A percentile compares a stretch with the other conserved stretches of the same genome.
These are phyloP conservation scores for Scleroderma bovista DNA, from an alignment of 768 basidiomycete genomes.

Conservation along the genomic window DNA sequence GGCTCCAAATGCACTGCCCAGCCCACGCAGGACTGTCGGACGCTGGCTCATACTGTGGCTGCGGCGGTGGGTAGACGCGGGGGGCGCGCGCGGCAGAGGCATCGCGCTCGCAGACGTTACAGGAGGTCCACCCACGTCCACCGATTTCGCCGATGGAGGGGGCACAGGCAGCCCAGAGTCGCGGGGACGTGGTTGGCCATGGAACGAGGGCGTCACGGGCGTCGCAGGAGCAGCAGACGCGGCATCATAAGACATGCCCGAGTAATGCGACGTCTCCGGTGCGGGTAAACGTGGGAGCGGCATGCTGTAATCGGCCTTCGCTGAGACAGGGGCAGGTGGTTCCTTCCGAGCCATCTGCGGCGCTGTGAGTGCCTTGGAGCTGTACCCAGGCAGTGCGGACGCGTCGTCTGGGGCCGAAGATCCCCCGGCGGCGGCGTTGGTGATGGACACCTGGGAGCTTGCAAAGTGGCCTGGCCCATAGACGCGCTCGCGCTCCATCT, in stretches of 20 bases:
- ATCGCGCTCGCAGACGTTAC: constrained; percentile 24
- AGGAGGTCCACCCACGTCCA: constrained; percentile 22
- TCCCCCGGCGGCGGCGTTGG: constrained; percentile 20
- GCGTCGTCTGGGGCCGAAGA: constrained; percentile 14
- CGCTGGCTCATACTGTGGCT: constrained; percentile 82
- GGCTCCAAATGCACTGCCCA: constrained; percentile 57
- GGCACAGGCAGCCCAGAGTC: constrained; percentile 51
- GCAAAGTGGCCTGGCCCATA: constrained; percentile 95
- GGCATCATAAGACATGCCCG: constrained; percentile 74
- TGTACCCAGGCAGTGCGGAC: constrained; percentile 9
- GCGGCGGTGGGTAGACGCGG: constrained; percentile 72
- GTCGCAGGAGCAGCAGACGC: constrained; percentile 37
- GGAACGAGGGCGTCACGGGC: constrained; percentile 56
- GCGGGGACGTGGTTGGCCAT: constrained; percentile 57
- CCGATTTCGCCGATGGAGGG: constrained; percentile 27
- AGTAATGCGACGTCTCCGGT: constrained; percentile 77
- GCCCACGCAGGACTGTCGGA: constrained; percentile 47
- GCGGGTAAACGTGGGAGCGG: constrained; percentile 75
- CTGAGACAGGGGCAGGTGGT: constrained; percentile 22
- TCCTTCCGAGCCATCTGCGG: constrained; percentile 31
- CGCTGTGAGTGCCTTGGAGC: constrained; percentile 27
- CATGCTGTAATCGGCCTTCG: constrained; percentile 74
- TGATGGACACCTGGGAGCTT: constrained; percentile 73
- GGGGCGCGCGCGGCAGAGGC: constrained; percentile 59
- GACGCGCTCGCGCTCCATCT: constrained; percentile 88